Base-by-base conservation (phyloP, 2,329 filamentous ascomycete genomes). In the Cordyceps javanica region DNA sequence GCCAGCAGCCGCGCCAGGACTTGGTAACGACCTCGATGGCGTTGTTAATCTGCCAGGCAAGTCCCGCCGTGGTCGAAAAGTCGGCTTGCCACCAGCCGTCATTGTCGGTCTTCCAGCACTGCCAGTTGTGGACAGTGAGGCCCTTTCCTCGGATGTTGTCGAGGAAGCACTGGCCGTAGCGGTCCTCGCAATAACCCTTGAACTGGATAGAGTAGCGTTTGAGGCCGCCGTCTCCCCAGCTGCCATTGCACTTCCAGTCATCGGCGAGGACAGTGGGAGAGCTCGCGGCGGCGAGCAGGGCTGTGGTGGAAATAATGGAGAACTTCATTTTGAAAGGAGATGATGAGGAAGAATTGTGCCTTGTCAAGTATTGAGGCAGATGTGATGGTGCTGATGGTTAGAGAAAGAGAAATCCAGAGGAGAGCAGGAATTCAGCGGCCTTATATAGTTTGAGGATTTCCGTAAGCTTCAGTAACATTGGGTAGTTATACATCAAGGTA, bases 121-220 rank as follows among this genome's bases (percentile, higher is more conserved):
- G 44, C 44, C 44, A 46, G 44, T 46, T 46, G 26, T 46, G 44
- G 14, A 46, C 44, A 7, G 44, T 46, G 26, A 46, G 44, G 25
- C 25, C 44, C 44, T 46, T 46, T 14, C 44, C 44, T 13, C 44
- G 44, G 25, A 46, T 46, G 44, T 30, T 46, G 44, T 46, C 44
- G 44, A 46, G 44, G 44, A 46, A 46, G 44, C 44, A 46, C 44
- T 46, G 44, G 44, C 44, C 44, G 14, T n/a, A 46, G 44, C 44
- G 44, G 44, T 46, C 19, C 44, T 46, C 44, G 44, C 44, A 46
- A 26, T 46, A 46, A 16, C 44, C 44, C 25, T 46, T 46, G 44
- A 46, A 46, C 44, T 19, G 19, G 44, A 46, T 19, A 2, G 44
- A 46, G 44, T 46, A 46, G 44, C 44, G 44, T 2, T 19, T n/a